These are phyloP conservation scores for Dryas octopetala DNA, from an alignment of 306 rosid species.

Conservation along the genomic window DNA sequence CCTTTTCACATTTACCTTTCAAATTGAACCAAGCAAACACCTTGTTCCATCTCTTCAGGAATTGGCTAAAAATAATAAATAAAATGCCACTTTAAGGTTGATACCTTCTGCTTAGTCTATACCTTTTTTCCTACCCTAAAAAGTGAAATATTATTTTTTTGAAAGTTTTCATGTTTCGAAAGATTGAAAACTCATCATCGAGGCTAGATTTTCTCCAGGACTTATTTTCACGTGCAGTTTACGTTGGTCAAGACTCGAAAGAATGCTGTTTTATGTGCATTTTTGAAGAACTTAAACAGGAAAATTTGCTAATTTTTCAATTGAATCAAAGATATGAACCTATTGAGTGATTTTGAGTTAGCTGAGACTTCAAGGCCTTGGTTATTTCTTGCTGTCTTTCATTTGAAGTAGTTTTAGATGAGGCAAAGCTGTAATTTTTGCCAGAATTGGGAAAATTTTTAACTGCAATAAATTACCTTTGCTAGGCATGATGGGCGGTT, in stretches of 20 bases:
- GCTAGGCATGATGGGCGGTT: background rate
- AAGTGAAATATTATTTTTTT: background rate
- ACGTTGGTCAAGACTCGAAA: background rate
- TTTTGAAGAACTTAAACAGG: background rate
- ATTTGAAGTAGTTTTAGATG: background rate
- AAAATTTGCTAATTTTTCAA: background rate
- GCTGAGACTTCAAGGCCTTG: background rate
- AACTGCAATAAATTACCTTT: background rate
- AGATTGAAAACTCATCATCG: background rate
- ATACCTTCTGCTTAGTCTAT: background rate
- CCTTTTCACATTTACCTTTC: background rate
- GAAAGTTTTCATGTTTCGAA: background rate
- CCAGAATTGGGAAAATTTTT: background rate
- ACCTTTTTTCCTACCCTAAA: background rate
- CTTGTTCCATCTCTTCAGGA: background rate
- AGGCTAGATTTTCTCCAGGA: background rate
- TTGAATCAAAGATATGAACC: too few species aligned
- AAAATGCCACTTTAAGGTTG: background rate
- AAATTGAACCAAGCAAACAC: background rate
- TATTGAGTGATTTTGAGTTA: background rate
- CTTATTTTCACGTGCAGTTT: background rate
- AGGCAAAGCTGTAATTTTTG: background rate
- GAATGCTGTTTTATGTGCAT: background rate
- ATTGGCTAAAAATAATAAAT: too few species aligned
- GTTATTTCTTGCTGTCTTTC: background rate